A percentile compares a stretch with the other conserved stretches of the same genome.
phyloP scores from a whole-genome alignment of 169 alveolate genomes.

The Eimeria praecox region DNA sequence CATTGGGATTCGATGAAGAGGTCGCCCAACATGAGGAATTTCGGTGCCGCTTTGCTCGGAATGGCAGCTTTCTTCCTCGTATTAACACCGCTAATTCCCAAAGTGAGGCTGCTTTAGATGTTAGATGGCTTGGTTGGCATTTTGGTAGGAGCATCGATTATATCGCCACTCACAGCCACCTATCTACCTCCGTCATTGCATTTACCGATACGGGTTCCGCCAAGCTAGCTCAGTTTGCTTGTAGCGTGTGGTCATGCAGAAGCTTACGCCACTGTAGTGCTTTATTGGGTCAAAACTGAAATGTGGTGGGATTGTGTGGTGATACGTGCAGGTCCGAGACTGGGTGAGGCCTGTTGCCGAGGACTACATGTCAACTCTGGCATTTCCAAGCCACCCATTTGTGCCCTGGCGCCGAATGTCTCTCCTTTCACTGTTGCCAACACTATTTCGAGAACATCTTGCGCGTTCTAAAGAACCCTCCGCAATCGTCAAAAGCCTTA shows the following conservation, averaged over 20 bases:
- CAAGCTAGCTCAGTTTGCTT: not conserved
- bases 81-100: slow-evolving; percentile 40
- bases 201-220: not conserved
- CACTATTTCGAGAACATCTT: slow-evolving; percentile 54
- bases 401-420: slow-evolving; percentile 65
- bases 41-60: slow-evolving; percentile 53
- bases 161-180: not conserved
- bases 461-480: slow-evolving; percentile 57
- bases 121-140: not conserved
- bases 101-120: not conserved
- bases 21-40: slow-evolving; percentile 65
- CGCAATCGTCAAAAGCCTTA: slow-evolving; percentile 51
- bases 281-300: not conserved
- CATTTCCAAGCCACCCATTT: slow-evolving; percentile 69
- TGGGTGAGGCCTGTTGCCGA: slow-evolving; percentile 69
- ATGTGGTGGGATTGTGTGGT: not conserved
- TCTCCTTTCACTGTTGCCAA: slow-evolving; percentile 33
- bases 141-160: not conserved
- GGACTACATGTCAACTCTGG: slow-evolving; percentile 62
- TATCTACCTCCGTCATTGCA: not conserved
- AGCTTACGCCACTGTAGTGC: not conserved
- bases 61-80: slow-evolving; percentile 30
- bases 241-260: not conserved
- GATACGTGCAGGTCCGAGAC: slow-evolving; percentile 49
- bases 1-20: slow-evolving; percentile 58